These are phyloP conservation scores for Sechiopsis laciniata DNA, from an alignment of 306 rosid genomes.

Conservation along the genomic window DNA sequence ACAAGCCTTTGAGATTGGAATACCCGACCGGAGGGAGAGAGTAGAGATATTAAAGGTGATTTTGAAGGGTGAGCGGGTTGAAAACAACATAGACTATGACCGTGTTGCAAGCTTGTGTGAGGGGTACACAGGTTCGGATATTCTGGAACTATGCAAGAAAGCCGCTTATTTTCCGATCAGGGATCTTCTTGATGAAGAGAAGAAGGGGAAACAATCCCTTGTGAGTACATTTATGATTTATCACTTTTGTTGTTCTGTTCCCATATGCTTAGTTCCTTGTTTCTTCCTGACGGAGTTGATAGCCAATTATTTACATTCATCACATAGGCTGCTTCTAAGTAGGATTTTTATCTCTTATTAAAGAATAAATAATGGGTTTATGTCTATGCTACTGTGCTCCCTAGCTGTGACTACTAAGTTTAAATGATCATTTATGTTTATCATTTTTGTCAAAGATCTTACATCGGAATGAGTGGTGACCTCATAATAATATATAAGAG, in stretches of 20 bases:
- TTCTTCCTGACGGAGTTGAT: conserved; percentile 6
- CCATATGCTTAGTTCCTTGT: conserved; percentile 11
- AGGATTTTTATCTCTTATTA: not conserved
- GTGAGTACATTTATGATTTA: conserved; percentile 45
- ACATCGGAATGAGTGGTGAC: no score
- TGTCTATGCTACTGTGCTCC: conserved; percentile 9
- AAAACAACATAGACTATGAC: conserved; percentile 48
- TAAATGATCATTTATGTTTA: not conserved
- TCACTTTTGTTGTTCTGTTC: not conserved
- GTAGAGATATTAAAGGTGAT: conserved; percentile 75
- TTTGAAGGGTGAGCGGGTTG: conserved; percentile 69
- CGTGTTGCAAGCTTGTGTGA: conserved; percentile 57
- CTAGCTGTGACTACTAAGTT: not conserved
- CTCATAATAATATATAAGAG: no score
- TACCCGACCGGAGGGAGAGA: conserved; percentile 70
- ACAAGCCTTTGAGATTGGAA: conserved; percentile 91
- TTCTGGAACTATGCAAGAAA: conserved; percentile 92
- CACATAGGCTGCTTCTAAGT: not conserved
- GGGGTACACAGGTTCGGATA: conserved; percentile 91
- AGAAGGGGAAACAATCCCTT: conserved; percentile 50
- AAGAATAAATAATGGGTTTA: not conserved
- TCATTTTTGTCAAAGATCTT: no score
- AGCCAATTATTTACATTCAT: not conserved
- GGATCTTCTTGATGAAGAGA: conserved; percentile 71
- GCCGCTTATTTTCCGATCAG: conserved; percentile 91